Base-by-base conservation (phyloP, 2,329 filamentous ascomycete species). In the Neopestalotiopsis rosae region DNA sequence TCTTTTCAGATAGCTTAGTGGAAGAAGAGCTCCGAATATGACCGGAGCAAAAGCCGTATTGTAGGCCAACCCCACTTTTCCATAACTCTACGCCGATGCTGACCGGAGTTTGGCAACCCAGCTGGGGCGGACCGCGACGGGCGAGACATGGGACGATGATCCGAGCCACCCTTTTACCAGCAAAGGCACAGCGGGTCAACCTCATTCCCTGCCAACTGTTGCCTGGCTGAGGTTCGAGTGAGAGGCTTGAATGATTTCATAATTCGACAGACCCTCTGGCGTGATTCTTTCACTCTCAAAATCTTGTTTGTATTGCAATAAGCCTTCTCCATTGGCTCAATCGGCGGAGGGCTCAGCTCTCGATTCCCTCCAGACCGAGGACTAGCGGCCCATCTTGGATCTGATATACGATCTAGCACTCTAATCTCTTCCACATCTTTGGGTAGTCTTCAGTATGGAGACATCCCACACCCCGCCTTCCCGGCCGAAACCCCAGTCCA, bases 401-500 rank as follows among this genome's bases (percentile, higher is more conserved):
- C 17, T 20, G 13, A 17, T 42, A 62, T 20, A 49, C 32, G 5
- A 28, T 13, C 56, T 61, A 52, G 30, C 20, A 52, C 49, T 42
- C 34, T 61, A 34, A 34, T 17, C 24, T 13, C 9, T 17, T 17
- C 24, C 45, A 14, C n/a, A n/a, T 7, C 20, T 20, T 17, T 52
- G n/a, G 45, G 20, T 14, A 42, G n/a, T 62, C 32, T 9, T 13
- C 34, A 28, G 30, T 62, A 68, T 68, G 66, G 61, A 64, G 34
- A 30, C 66, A 9, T 57, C 66, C 13, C 56, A 57, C 32, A n/a
- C 59, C 49, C 40, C 59, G 59, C 67, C 38, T 17, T 24, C 30
- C 38, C 69, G 69, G 65, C 70, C 77, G 24, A 79, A 81, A 67
- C 77, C 81, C 67, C 78, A 77, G 79, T 81, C 88, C 79, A 62